Base-by-base conservation (phyloP, 2,329 filamentous ascomycete species). In the Pseudocercospora crystallina region DNA sequence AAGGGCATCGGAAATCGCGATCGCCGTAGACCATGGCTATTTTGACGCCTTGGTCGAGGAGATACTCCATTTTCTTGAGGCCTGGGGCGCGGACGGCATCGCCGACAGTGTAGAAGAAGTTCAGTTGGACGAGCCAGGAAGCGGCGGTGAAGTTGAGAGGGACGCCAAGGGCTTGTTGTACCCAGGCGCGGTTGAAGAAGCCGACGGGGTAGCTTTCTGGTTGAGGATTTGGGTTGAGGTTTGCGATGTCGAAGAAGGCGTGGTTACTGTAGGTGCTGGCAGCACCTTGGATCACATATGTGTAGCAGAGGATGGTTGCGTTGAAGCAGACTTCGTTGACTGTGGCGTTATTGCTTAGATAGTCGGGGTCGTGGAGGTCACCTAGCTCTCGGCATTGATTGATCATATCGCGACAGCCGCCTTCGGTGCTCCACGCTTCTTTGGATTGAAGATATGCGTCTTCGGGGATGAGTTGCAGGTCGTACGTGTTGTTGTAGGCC, bases 401-500 rank as follows among this genome's bases (percentile, higher is more conserved):
- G 37, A 84, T 76, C 48, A 75, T 73, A 39, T 62, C 62, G 5
- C 51, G 52, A 32, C 83, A 87, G 11, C 82, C 83, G 31, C 65
- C 71, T 12, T 69, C 61, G 39, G 57, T 61, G 43, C 75, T 75
- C 58, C 77, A 80, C 30, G 69, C 73, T 29, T 72, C 70, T 31
- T 74, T 51, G 26, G 53, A 36, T 13, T 57, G 53, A 3, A 54
- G 34, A 38, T 59, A 64, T 1, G 75, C 72, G 1, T 74, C 72
- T 1, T 76, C 69, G 43, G 77, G 74, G 53, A 86, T 76, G 3
- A 77, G 71, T 54, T 80, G 61, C 52, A 86, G 76, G 3, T 76
- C 80, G 62, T 87, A 90, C 0, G 83, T 82, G 63, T 87, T 87
- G 61, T 81, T 80, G 51, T 76, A 73, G 12, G 80, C 78, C 67